A percentile compares a stretch with the other conserved stretches of the same genome.
These are phyloP conservation scores for Sporobolomyces roseus DNA, from an alignment of 768 basidiomycete genomes.

Conservation along the genomic window DNA sequence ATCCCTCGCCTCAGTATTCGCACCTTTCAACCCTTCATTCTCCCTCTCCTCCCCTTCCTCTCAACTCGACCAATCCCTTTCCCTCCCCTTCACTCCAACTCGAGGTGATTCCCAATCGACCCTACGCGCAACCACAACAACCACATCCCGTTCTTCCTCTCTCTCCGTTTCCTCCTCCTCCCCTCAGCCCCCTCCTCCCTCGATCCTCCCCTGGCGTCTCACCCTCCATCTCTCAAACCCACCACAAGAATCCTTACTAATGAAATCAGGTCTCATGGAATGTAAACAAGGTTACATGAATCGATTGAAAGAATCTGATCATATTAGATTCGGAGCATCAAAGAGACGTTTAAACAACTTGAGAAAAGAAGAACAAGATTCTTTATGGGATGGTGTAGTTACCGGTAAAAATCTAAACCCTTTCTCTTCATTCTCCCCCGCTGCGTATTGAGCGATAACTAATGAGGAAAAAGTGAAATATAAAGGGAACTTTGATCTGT, in stretches of 20 bases:
- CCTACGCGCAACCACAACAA: slow-evolving; percentile 57
- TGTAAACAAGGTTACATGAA: background rate
- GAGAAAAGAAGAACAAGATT: slow-evolving; percentile 87
- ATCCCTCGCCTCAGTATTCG: slow-evolving; percentile 1
- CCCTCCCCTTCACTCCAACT: slow-evolving; percentile 33
- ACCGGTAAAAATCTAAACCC: slow-evolving; percentile 67
- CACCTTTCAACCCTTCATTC: slow-evolving; percentile 43
- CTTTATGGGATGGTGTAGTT: slow-evolving; percentile 92
- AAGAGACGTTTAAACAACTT: slow-evolving; percentile 88
- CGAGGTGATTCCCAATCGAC: no score
- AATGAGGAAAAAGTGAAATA: background rate
- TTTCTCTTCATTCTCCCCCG: slow-evolving; percentile 24
- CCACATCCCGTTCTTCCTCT: slow-evolving; percentile 70
- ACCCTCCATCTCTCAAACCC: background rate
- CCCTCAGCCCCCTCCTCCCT: background rate
- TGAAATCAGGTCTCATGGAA: no score
- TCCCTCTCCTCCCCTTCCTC: slow-evolving; percentile 43
- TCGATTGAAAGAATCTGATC: slow-evolving; percentile 76
- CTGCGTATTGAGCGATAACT: background rate
- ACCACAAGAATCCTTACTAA: no score
- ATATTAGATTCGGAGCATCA: slow-evolving; percentile 75
- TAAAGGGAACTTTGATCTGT: no score
- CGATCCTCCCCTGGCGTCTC: background rate
- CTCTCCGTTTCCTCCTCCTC: no score
- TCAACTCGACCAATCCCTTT: slow-evolving; percentile 36